Conservation (phyloP, 2,329 filamentous ascomycete genomes). For the Cadophora sp. region DNA sequence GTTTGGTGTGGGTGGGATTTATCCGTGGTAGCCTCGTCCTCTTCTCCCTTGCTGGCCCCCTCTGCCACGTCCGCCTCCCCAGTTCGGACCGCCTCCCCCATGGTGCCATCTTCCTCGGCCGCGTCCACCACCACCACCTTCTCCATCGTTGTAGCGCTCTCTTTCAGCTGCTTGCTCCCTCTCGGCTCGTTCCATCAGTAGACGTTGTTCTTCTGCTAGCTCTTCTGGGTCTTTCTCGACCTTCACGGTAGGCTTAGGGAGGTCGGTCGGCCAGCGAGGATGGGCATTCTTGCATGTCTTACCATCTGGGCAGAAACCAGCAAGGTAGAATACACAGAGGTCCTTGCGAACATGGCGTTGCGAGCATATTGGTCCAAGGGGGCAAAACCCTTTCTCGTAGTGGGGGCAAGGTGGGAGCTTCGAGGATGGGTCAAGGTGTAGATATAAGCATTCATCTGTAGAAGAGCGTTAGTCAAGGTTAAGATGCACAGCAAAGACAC, state of each 20-base stretch:
- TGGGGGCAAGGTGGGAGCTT: conserved; percentile 84
- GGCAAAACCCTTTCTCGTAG: conserved; percentile 95
- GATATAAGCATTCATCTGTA: conserved; percentile 87
- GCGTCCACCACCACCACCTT: conserved; percentile 37
- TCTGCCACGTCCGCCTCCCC: conserved; percentile 44
- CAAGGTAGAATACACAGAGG: conserved; percentile 85
- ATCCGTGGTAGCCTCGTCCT: conserved; percentile 38
- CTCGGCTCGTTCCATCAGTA: conserved; percentile 58
- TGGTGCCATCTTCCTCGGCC: conserved; percentile 41
- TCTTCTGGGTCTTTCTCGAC: conserved; percentile 61
- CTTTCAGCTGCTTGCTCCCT: conserved; percentile 55
- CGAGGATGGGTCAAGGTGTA: conserved; percentile 85
- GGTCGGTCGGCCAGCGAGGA: conserved; percentile 74
- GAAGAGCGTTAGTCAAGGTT: conserved; percentile 26
- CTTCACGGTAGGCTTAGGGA: conserved; percentile 78
- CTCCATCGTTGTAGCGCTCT: conserved; percentile 48
- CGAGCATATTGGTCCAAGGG: conserved; percentile 83
- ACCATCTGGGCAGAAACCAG: conserved; percentile 93
- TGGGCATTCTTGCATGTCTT: conserved; percentile 80
- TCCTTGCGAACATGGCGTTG: conserved; percentile 87
- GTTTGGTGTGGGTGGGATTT: conserved; percentile 12
- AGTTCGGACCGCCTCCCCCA: conserved; percentile 45
- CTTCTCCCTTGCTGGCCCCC: conserved; percentile 35
- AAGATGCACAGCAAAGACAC: conserved; percentile 1
- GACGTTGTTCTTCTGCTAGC: conserved; percentile 65